Evolutionary conservation across 352 stramenopile species (phyloP).

Genomic region (Pythium oligandrum): DNA sequence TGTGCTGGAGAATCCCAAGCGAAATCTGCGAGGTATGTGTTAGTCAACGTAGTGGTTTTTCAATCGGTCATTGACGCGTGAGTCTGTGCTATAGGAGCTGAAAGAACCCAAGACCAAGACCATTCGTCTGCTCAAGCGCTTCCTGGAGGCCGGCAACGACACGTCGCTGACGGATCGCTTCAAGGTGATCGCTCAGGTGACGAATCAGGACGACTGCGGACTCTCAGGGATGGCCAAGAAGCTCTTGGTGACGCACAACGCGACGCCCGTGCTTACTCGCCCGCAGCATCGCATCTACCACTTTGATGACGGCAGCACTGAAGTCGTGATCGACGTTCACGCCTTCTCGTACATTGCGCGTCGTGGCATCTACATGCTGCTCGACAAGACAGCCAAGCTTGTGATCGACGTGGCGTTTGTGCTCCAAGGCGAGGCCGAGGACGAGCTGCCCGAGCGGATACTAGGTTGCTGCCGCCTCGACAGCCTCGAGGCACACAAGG

Average conservation of each 20-base stretch:
- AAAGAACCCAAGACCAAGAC: conserved; percentile 49
- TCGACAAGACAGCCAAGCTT: conserved; percentile 72
- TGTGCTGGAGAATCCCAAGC: conserved; percentile 81
- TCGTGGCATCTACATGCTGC: conserved; percentile 68
- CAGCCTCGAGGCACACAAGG: conserved; percentile 58
- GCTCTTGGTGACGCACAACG: conserved; percentile 73
- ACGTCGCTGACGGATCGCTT: conserved; percentile 73
- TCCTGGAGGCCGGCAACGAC: conserved; percentile 59
- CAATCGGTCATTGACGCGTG: neutral
- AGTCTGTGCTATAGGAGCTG: conserved; percentile 33
- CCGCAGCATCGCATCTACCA: conserved; percentile 84
- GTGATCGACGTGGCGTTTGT: conserved; percentile 88
- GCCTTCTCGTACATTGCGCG: conserved; percentile 82
- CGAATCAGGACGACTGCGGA: conserved; percentile 79
- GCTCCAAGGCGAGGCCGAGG: conserved; percentile 81
- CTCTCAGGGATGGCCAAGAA: conserved; percentile 74
- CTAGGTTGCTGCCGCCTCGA: conserved; percentile 82
- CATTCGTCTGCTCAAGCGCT: conserved; percentile 65
- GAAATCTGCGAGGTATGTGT: conserved; percentile 42
- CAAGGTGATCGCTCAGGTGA: conserved; percentile 84
- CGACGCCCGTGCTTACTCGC: conserved; percentile 77
- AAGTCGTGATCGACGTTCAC: conserved; percentile 80
- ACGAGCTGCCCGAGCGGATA: conserved; percentile 84
- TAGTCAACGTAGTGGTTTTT: neutral
- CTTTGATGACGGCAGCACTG: conserved; percentile 53